Base-by-base conservation (phyloP, 148 eudicot genomes). In the Persicaria maculosa region DNA sequence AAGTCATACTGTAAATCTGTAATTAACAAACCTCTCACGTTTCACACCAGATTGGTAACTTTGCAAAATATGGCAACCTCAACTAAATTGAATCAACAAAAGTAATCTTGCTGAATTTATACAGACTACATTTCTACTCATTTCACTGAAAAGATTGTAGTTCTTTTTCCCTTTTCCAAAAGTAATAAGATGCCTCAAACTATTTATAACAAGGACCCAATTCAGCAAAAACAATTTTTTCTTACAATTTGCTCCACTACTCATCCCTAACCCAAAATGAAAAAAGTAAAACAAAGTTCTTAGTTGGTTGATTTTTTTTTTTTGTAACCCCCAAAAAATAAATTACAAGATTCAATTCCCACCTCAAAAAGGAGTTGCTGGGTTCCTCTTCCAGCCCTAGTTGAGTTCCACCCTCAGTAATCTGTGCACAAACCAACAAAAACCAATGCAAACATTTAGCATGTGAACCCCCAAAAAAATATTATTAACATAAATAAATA, bases 381-480 rank as follows among this genome's bases (percentile, higher is more conserved):
- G 44, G 47, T 65, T 36, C 45, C 17, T 10, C 19, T 65, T 45
- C 70, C 70, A 65, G 70, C 70, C 70, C 43, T 9, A 44, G 75
- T 79, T 72, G 25, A 71, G 46, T 44, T 75, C 48, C 75, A 77
- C 74, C 72, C 79, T 89, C 83, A 91, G 74, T 67, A 85, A 87
- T 89, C 98, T 93, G 92, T 93, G 92, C 91, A 88, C 22, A 83
- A 76, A 54, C 55, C 17, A 52, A 68, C 72, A 77, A 68, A 80
- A 72, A 73, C 4, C 72, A 47, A 44, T 12, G 44, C 45, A 75
- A 54, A 48, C 7, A 10, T 7, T 65, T 50, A 36, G 15, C 69
- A 19, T 70, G 31, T 57, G 36, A 7, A 11, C 71, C 71, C 58
- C 20, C 25, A 52, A 2, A 52, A 9, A 31, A 31, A 31, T 22